These are phyloP conservation scores for Jaapia argillacea DNA, from an alignment of 768 basidiomycete genomes.

Conservation along the genomic window DNA sequence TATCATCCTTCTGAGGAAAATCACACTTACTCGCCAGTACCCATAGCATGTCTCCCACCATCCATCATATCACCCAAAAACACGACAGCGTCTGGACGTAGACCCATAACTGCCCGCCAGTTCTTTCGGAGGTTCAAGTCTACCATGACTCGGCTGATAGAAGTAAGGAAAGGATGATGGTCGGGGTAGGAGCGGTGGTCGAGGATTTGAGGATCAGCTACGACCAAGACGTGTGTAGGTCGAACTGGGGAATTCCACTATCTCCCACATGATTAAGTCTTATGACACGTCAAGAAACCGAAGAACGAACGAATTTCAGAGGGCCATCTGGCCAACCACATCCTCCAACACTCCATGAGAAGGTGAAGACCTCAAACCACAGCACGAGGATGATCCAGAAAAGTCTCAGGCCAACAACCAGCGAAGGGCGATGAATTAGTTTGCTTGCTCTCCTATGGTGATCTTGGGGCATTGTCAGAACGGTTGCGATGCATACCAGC, in stretches of 20 bases:
- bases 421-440: neutral
- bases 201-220: constrained; percentile 85
- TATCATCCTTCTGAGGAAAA: no score
- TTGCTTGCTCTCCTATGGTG: no score
- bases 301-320: constrained; percentile 16
- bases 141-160: constrained; percentile 53
- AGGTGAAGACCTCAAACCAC: constrained; percentile 63
- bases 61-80: constrained; percentile 95
- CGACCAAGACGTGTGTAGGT: constrained; percentile 56
- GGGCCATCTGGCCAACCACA: constrained; percentile 56
- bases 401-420: constrained; percentile 38
- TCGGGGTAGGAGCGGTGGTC: constrained; percentile 67
- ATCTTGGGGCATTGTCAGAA: no score
- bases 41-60: constrained; percentile 58
- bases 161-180: constrained; percentile 42
- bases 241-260: constrained; percentile 6
- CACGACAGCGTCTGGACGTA: constrained; percentile 62
- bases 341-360: constrained; percentile 31
- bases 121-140: constrained; percentile 81
- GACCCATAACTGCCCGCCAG: constrained; percentile 58
- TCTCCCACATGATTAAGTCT: constrained; percentile 12
- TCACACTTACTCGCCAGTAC: constrained; percentile 56
- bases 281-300: constrained; percentile 8
- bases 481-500: no score
- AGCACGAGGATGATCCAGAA: constrained; percentile 54